Conservation (phyloP, 1,139 yeast species). For the Zygoascus meyerae region DNA sequence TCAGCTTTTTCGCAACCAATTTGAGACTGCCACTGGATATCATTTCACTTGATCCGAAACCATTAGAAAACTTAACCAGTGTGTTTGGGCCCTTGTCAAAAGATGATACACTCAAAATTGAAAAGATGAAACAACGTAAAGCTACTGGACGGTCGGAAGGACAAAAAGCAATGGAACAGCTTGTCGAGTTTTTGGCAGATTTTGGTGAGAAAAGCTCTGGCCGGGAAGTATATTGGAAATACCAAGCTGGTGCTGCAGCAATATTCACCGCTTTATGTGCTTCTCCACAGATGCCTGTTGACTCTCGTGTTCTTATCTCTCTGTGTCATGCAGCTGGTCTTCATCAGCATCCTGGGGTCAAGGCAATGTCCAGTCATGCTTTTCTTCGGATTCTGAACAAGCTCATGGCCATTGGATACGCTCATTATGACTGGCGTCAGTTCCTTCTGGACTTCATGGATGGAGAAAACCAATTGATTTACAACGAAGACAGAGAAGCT, state of each 20-base stretch:
- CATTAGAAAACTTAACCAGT: slow-evolving; percentile 50
- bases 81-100: slow-evolving; percentile 28
- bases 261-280: slow-evolving; percentile 20
- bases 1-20: slow-evolving; percentile 43
- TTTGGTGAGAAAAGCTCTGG: slow-evolving; percentile 7
- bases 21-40: slow-evolving; percentile 23
- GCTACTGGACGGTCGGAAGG: slow-evolving; percentile 36
- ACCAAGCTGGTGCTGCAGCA: slow-evolving; percentile 47
- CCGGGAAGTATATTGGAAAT: slow-evolving; percentile 58
- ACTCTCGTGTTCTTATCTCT: slow-evolving; percentile 41
- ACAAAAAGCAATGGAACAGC: slow-evolving; percentile 15
- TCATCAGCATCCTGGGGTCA: slow-evolving; percentile 68
- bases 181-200: slow-evolving; percentile 16
- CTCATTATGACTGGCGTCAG: slow-evolving; percentile 41
- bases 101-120: slow-evolving; percentile 39
- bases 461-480: slow-evolving; percentile 24
- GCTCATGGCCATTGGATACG: slow-evolving; percentile 47
- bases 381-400: slow-evolving; percentile 52
- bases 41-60: slow-evolving; percentile 16
- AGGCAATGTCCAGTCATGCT: slow-evolving; percentile 61
- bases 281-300: slow-evolving; percentile 37
- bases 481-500: slow-evolving; percentile 21
- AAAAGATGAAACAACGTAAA: slow-evolving; percentile 50
- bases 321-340: slow-evolving; percentile 48
- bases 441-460: slow-evolving; percentile 29